Conservation (phyloP, 495 filamentous ascomycete species). For the Aspergillus conjunctus region DNA sequence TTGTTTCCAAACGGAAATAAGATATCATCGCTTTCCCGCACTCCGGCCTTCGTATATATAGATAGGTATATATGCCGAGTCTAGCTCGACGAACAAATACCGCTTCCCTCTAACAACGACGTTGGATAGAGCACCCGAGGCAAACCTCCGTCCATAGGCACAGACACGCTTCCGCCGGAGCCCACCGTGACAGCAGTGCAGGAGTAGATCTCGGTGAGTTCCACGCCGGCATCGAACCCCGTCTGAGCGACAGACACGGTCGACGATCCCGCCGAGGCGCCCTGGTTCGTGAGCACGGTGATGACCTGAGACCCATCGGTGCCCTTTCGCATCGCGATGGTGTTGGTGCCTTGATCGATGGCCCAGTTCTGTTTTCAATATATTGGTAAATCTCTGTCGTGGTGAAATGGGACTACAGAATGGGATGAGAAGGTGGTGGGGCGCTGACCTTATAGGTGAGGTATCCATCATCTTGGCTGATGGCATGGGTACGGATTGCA, state of each 20-base stretch:
- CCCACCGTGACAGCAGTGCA: conserved; percentile 46
- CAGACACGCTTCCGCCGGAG: conserved; percentile 34
- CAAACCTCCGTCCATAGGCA: conserved; percentile 36
- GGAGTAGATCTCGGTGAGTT: conserved; percentile 48
- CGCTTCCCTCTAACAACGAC: conserved; percentile 11
- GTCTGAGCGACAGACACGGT: conserved; percentile 49
- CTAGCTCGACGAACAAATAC: conserved; percentile 7
- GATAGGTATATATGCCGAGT: not conserved
- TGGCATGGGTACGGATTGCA: conserved; percentile 59
- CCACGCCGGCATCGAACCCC: conserved; percentile 37
- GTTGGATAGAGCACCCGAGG: conserved; percentile 35
- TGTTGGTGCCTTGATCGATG: conserved; percentile 57
- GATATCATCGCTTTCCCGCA: too few species aligned
- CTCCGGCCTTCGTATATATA: too few species aligned
- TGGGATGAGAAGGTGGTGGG: not conserved
- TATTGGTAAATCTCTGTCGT: not conserved
- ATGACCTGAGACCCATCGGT: conserved; percentile 55
- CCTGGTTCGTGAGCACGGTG: conserved; percentile 62
- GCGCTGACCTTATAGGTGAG: conserved; percentile 46
- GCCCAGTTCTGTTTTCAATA: conserved; percentile 44
- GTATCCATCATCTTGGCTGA: conserved; percentile 47
- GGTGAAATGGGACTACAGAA: not conserved
- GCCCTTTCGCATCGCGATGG: conserved; percentile 69
- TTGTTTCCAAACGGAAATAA: too few species aligned
- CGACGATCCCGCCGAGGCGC: conserved; percentile 45